Evolutionary conservation across 192 early-diverging fungal species (phyloP), one percentile per base, ranked within the genome.

Genomic region (Dissophora ornata): DNA sequence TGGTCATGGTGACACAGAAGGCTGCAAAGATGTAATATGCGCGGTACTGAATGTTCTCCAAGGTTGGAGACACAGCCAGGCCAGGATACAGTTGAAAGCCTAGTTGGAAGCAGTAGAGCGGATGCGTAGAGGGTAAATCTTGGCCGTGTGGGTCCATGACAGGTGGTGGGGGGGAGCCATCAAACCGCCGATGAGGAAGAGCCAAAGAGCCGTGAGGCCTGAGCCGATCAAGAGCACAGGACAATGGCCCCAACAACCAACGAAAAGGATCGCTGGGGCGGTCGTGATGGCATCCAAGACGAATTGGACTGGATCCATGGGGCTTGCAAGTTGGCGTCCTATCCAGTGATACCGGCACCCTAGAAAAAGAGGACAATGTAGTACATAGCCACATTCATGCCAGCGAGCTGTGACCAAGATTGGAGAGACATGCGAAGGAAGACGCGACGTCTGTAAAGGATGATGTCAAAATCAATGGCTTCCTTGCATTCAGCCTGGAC

Each of bases 71-170:
- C 6, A 88, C 87, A 46, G 89, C 79, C 91, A 87, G 22, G 83
- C 89, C 8, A 96, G 83, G 38, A 88, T 50, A 81, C 88, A 90
- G 85, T 96, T 96, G 73, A 90, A 94, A 28, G 90, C 66, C 96
- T 95, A 98, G 86, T 98, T 98, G 53, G 94, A 88, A 9, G 93
- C 89, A 22, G 94, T 97, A 10, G 94, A 86, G 47, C 96, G 92
- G 58, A 95, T 83, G 42, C 90, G 90, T 56, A 95, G 88, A 28
- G 96, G 94, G 79, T 90, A 96, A 38, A 98, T 96, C 80, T 98
- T 96, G 25, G 92, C 86, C 38, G 94, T 90, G 67, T 95, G 94
- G 67, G 93, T 89, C 96, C 94, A 98, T 7, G 88, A 90, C 26
- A 93, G 48, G 70, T 62, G 18, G 33, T 29, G 32, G 67, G 59